These are phyloP conservation scores for slime mould (Dictyostelium discoideum) DNA, from an alignment of 78 protist species.

Conservation along the genomic window dicty_2.7 NC_007089.4:4133501-4134000, in stretches of 20 bases:
- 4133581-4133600: conserved; percentile 59
- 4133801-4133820: conserved; percentile 63
- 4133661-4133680: conserved; percentile 56
- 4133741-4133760: conserved; percentile 53
- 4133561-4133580: conserved; percentile 36
- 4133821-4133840: conserved; percentile 62
- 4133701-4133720: conserved; percentile 79
- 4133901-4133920: conserved; percentile 40
- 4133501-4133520: conserved; percentile 13
- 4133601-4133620: conserved; percentile 57
- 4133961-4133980: conserved; percentile 86
- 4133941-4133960: conserved; percentile 86
- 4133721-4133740: conserved; percentile 47
- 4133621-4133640: conserved; percentile 44
- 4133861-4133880: conserved; percentile 54
- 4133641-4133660: conserved; percentile 54
- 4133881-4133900: conserved; percentile 78
- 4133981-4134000: conserved; percentile 83
- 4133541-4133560: conserved; percentile 40
- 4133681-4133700: conserved; percentile 46
- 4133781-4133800: conserved; percentile 73
- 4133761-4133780: conserved; percentile 72
- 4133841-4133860: conserved; percentile 49
- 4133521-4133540: conserved; percentile 31
- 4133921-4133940: conserved; percentile 9